Evolutionary conservation across 352 stramenopile genomes (phyloP), one percentile per base, ranked within the genome.

Genomic region (Globisporangium spinosum): DNA sequence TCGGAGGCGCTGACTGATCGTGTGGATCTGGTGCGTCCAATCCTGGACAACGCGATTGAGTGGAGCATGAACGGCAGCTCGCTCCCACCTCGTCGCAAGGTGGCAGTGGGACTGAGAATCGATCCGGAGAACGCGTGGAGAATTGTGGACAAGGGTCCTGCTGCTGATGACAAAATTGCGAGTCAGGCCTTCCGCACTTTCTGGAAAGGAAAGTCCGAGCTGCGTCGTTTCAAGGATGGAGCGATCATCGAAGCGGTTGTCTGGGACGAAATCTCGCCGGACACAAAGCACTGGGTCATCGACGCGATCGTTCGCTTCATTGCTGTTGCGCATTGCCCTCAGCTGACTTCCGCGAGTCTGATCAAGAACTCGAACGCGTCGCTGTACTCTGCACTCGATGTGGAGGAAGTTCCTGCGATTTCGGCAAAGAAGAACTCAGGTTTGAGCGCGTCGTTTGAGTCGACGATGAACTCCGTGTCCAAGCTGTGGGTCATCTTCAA

Each of bases 211-310:
- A 94, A 94, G 68, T 87, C 89, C 0, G 90, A 98, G 69, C 67
- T 98, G 35, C 89, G 92, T 59, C 87, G 91, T 12, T 97, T 97
- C 70, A 95, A 95, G 64, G 90, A 97, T 62, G 90, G 91, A 5
- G 78, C 90, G 23, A 97, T 97, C 57, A 67, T 97, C 12, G 91
- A 97, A 66, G 86, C 90, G 1, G 85, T 97, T 3, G 89, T 97
- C 15, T 97, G 91, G 91, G 87, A 94, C 65, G 87, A 90, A 1
- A 82, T 91, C 55, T 70, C 76, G 51, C 62, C 81, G 6, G 83
- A 93, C 57, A 87, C 81, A 43, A 88, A 89, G 64, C 84, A 94
- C 63, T 69, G 79, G 20, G 74, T 96, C 25, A 67, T 94, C 7
- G 85, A 91, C 53, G 74, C 74, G 1, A 94, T 96, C 17, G 78